Evolutionary conservation across 345 rosid genomes (phyloP).

Genomic region (Populus nigra): DNA sequence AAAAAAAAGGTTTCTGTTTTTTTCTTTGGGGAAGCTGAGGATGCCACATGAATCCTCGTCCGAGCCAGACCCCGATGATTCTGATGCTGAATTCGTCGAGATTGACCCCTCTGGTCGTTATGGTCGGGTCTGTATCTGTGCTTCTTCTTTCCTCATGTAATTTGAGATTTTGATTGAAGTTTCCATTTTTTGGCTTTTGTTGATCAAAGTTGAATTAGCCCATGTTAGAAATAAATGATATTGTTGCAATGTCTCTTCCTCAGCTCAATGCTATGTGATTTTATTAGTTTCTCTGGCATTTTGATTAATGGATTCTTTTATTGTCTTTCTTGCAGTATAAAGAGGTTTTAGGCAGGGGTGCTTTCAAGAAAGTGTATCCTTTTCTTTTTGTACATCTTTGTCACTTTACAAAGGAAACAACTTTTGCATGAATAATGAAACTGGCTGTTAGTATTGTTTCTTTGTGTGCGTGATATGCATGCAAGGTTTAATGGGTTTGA

Average conservation of each 20-base stretch:
- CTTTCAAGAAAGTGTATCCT: constrained; percentile 41
- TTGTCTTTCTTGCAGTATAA: constrained; percentile 29
- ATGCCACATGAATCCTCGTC: constrained; percentile 58
- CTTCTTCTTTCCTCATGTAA: neutral
- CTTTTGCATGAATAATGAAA: neutral
- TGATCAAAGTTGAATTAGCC: neutral
- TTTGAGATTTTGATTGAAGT: neutral
- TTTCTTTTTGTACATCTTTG: neutral
- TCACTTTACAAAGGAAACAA: neutral
- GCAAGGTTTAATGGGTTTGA: neutral
- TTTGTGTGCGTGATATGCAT: neutral
- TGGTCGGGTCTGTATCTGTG: constrained; percentile 26
- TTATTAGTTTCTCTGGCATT: neutral
- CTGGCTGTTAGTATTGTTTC: neutral
- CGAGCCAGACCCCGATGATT: constrained; percentile 58
- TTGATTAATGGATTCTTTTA: neutral
- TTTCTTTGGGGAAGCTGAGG: constrained; percentile 14
- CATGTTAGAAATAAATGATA: neutral
- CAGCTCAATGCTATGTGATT: neutral
- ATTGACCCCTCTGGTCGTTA: constrained; percentile 35
- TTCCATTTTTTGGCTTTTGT: neutral
- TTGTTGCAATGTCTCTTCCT: neutral
- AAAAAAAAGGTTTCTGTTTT: no score
- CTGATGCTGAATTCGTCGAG: constrained; percentile 42
- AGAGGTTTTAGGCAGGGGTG: constrained; percentile 34